Percentiles rank a stretch among this genome's conserved stretches.
These are phyloP conservation scores for Primulina tabacum DNA, from an alignment of 257 asterid genomes.

Conservation along the genomic window DNA sequence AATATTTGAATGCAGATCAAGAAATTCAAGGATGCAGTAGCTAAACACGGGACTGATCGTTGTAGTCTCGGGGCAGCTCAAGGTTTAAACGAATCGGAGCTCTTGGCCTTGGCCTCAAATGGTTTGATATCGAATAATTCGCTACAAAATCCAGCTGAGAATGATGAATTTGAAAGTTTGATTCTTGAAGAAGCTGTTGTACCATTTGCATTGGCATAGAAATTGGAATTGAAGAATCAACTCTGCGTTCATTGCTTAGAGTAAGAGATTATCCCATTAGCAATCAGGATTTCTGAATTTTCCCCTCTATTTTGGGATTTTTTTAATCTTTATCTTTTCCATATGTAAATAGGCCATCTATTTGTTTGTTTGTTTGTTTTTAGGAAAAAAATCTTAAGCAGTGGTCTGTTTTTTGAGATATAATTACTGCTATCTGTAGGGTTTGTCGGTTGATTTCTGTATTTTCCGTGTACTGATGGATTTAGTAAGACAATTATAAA, in stretches of 20 bases:
- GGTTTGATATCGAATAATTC: constrained; percentile 42
- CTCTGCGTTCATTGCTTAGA: constrained; percentile 46
- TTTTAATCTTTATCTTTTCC: not conserved
- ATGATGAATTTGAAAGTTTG: constrained; percentile 32
- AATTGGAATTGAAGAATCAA: constrained; percentile 23
- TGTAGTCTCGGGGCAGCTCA: constrained; percentile 60
- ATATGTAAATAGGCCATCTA: not conserved
- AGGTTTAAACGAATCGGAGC: constrained; percentile 70
- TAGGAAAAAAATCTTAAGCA: not conserved
- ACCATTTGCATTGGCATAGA: constrained; percentile 30
- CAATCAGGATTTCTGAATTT: not conserved
- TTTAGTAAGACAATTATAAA: too few species aligned
- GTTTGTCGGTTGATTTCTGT: not conserved
- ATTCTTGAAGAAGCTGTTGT: constrained; percentile 27
- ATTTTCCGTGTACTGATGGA: not conserved
- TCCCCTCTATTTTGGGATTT: not conserved
- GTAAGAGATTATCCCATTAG: constrained; percentile 4
- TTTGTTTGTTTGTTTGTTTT: not conserved
- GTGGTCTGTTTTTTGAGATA: not conserved
- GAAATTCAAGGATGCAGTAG: constrained; percentile 84
- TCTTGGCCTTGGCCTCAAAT: constrained; percentile 61
- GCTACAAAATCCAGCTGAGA: constrained; percentile 18
- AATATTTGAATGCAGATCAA: constrained; percentile 54
- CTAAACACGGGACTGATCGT: constrained; percentile 63
- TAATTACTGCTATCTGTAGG: not conserved